Evolutionary conservation across 371 early-diverging fungal genomes (phyloP).

Genomic region (Apophysomyces ossiformis): DNA sequence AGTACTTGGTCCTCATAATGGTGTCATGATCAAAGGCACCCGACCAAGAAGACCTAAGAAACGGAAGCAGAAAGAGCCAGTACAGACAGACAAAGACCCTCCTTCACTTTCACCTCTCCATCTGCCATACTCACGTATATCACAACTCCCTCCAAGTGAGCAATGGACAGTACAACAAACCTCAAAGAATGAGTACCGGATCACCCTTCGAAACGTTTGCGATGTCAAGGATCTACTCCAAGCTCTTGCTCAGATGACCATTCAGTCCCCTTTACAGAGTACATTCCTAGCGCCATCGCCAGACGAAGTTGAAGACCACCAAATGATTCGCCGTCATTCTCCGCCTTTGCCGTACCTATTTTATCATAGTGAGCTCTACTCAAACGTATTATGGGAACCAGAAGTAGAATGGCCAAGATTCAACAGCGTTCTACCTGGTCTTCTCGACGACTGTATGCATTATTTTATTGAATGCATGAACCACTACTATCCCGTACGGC

Average conservation of each 20-base stretch:
- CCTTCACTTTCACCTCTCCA: background rate
- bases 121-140: slow-evolving; percentile 9
- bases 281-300: background rate
- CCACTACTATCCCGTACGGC: slow-evolving; percentile 37
- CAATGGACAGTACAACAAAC: slow-evolving; percentile 27
- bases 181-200: slow-evolving; percentile 19
- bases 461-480: slow-evolving; percentile 35
- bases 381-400: slow-evolving; percentile 12
- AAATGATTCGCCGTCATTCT: background rate
- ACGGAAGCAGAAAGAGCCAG: slow-evolving; percentile 9
- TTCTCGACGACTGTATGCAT: slow-evolving; percentile 31
- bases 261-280: background rate
- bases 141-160: slow-evolving; percentile 16
- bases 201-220: slow-evolving; percentile 24
- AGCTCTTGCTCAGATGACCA: slow-evolving; percentile 16
- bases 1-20: slow-evolving; percentile 31
- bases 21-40: slow-evolving; percentile 27
- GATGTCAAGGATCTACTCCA: slow-evolving; percentile 27
- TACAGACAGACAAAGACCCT: background rate
- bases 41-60: slow-evolving; percentile 29
- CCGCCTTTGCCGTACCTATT: slow-evolving; percentile 25
- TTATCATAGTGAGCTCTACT: slow-evolving; percentile 35
- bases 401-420: slow-evolving; percentile 24
- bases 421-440: slow-evolving; percentile 12
- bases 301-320: background rate